phyloP scores from a whole-genome alignment of 2,329 filamentous ascomycete genomes.

The Colletotrichum sidae region DNA sequence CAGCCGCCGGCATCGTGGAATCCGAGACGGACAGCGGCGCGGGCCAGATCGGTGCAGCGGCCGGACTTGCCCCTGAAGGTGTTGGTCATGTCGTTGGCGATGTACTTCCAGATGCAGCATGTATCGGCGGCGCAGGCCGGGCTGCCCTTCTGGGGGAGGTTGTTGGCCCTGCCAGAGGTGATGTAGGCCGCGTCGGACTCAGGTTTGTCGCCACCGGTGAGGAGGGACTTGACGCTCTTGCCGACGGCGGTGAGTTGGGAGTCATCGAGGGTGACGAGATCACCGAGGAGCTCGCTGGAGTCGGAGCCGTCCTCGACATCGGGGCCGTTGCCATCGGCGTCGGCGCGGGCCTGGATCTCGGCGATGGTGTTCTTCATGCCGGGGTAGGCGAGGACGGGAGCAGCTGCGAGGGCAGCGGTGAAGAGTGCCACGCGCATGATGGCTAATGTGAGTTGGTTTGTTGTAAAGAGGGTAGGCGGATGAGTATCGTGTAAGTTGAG shows the following conservation, averaged over 20 bases:
- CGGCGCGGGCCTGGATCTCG: conserved; percentile 38
- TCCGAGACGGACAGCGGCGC: conserved; percentile 57
- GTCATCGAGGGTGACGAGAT: conserved; percentile 48
- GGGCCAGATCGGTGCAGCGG: conserved; percentile 56
- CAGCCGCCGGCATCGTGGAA: conserved; percentile 61
- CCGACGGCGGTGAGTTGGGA: conserved; percentile 49
- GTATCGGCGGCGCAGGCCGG: conserved; percentile 50
- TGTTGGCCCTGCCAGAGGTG: conserved; percentile 5
- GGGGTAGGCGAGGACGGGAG: conserved; percentile 34
- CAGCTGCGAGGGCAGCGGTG: conserved; percentile 33
- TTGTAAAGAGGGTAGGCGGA: neutral
- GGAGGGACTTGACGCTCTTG: conserved; percentile 50
- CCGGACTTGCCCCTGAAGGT: conserved; percentile 51
- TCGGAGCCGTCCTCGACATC: conserved; percentile 21
- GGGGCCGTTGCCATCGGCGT: conserved; percentile 19
- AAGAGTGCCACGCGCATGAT: conserved; percentile 33
- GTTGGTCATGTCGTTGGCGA: conserved; percentile 51
- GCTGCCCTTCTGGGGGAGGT: conserved; percentile 41
- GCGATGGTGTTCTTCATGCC: conserved; percentile 37
- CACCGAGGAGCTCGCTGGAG: conserved; percentile 47
- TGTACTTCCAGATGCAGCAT: conserved; percentile 59
- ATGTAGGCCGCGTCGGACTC: conserved; percentile 41
- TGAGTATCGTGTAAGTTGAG: neutral
- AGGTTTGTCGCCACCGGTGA: conserved; percentile 45
- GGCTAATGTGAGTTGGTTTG: conserved; percentile 6